A percentile compares a stretch with the other conserved stretches of the same genome.
These are phyloP conservation scores for Carex pumila DNA, from an alignment of 176 grass and related monocot genomes.

Conservation along the genomic window DNA sequence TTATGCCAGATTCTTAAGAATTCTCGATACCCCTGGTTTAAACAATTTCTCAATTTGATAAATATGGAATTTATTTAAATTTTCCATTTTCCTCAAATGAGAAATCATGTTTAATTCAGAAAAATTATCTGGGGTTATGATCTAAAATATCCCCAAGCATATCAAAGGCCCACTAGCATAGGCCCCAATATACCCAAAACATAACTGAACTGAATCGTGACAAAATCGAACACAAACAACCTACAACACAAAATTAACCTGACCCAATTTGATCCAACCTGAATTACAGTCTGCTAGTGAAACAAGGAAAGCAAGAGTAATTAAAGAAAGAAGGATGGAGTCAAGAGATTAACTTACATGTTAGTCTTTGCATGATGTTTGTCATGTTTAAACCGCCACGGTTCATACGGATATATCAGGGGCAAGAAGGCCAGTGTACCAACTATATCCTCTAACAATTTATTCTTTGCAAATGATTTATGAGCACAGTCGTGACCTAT, in stretches of 20 bases:
- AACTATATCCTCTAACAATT: constrained; percentile 85
- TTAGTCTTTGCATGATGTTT: constrained; percentile 93
- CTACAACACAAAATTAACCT: neutral
- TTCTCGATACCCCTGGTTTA: no score
- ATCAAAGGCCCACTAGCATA: neutral
- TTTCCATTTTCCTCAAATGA: no score
- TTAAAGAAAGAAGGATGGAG: neutral
- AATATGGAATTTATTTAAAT: no score
- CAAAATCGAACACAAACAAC: neutral
- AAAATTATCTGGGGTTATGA: neutral
- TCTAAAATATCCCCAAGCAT: neutral
- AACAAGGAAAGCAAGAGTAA: neutral
- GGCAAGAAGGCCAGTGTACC: constrained; percentile 94
- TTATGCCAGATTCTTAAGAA: no score
- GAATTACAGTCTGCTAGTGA: neutral
- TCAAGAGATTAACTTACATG: constrained; percentile 49
- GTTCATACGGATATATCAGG: constrained; percentile 95
- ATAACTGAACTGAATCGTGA: neutral
- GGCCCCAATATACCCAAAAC: neutral
- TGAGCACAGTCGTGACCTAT: constrained; percentile 99
- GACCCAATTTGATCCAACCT: neutral
- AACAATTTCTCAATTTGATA: no score
- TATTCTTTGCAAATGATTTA: constrained; percentile 98
- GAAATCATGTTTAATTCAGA: neutral
- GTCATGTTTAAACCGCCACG: constrained; percentile 98